Evolutionary conservation across 2,329 filamentous ascomycete genomes (phyloP).

Genomic region (Aspergillus pseudoterreus): DNA sequence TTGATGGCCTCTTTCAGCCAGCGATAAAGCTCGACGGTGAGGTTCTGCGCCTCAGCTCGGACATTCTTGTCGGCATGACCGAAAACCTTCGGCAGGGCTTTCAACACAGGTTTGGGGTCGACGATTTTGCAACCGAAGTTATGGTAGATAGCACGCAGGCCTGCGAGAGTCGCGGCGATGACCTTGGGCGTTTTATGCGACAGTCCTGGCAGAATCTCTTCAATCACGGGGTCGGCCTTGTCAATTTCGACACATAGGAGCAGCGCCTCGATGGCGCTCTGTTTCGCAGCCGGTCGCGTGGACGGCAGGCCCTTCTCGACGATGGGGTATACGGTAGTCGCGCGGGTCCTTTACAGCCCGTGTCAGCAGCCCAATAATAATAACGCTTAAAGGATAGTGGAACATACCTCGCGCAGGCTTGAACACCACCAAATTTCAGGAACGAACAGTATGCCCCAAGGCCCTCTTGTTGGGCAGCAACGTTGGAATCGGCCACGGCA

Average conservation of each 20-base stretch:
- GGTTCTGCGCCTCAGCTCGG: slow-evolving; percentile 83
- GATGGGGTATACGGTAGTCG: slow-evolving; percentile 70
- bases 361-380: not conserved
- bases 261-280: slow-evolving; percentile 79
- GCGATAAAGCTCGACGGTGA: slow-evolving; percentile 91
- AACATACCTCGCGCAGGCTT: slow-evolving; percentile 67
- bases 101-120: slow-evolving; percentile 88
- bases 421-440: slow-evolving; percentile 80
- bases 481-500: slow-evolving; percentile 89
- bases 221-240: slow-evolving; percentile 76
- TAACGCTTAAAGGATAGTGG: not conserved
- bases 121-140: slow-evolving; percentile 92
- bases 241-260: slow-evolving; percentile 89
- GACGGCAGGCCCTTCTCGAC: slow-evolving; percentile 89
- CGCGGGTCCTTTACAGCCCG: slow-evolving; percentile 59
- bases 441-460: slow-evolving; percentile 85
- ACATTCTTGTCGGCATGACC: slow-evolving; percentile 98
- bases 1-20: slow-evolving; percentile 99
- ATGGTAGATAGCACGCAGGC: slow-evolving; percentile 80
- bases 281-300: slow-evolving; percentile 82
- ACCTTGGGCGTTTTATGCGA: slow-evolving; percentile 90
- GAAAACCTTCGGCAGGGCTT: slow-evolving; percentile 83
- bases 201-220: slow-evolving; percentile 80
- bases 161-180: slow-evolving; percentile 69
- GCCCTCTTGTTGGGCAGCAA: slow-evolving; percentile 92